A percentile compares a stretch with the other conserved stretches of the same genome.
These are phyloP conservation scores for Aureobasidium uvarum DNA, from an alignment of 2,329 filamentous ascomycete genomes.

Conservation along the genomic window DNA sequence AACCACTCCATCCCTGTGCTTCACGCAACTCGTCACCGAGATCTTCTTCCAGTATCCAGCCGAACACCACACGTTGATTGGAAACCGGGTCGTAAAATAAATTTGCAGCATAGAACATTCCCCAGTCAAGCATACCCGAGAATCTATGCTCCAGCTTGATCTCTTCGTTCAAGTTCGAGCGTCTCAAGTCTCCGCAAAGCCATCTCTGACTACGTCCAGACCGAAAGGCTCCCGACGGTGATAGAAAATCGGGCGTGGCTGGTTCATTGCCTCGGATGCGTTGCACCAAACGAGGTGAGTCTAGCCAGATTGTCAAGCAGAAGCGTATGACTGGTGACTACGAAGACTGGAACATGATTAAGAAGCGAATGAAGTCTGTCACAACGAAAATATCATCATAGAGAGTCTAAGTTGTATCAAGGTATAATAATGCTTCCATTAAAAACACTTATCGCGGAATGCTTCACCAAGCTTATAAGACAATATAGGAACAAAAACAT, in stretches of 20 bases:
- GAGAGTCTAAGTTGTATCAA: not conserved
- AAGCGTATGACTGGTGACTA: too few species aligned
- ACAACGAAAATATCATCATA: too few species aligned
- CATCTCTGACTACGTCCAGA: not conserved
- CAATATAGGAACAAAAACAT: conserved; percentile 16
- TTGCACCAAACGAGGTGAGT: too few species aligned
- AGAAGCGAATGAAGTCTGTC: too few species aligned
- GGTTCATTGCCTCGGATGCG: too few species aligned
- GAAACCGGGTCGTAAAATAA: not conserved
- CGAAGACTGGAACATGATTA: too few species aligned
- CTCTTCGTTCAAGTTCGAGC: not conserved
- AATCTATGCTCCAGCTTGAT: not conserved
- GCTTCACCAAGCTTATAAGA: conserved; percentile 2
- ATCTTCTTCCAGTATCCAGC: conserved; percentile 2
- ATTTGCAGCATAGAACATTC: not conserved
- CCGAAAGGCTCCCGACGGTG: not conserved
- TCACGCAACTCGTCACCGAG: not conserved
- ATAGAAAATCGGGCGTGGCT: too few species aligned
- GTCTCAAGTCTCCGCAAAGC: not conserved
- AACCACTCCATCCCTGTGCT: not conserved
- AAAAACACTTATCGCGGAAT: not conserved
- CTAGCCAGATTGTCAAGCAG: not conserved
- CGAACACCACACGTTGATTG: not conserved
- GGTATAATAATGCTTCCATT: not conserved
- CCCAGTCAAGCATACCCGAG: not conserved